These are phyloP conservation scores for Gypsophila paniculata DNA, from an alignment of 179 eudicot genomes.

Conservation along the genomic window DNA sequence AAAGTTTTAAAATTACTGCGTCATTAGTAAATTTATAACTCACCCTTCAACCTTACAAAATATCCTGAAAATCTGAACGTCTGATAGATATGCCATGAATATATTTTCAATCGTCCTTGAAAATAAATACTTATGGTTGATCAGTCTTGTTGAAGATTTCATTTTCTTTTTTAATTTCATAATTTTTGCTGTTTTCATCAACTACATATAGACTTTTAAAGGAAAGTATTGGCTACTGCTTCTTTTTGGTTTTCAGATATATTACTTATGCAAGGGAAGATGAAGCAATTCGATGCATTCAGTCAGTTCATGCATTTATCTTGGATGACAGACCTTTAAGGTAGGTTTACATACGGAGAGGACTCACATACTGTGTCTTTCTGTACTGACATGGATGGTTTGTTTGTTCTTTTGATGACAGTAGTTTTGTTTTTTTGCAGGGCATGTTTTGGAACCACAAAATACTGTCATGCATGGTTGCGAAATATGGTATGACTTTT, in stretches of 20 bases:
- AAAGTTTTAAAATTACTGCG: neutral
- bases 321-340: constrained; percentile 78
- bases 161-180: too few relatives aligned
- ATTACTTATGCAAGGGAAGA: constrained; percentile 88
- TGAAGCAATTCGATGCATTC: constrained; percentile 94
- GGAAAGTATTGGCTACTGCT: neutral
- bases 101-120: too few relatives aligned
- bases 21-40: neutral
- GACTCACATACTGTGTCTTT: neutral
- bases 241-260: constrained; percentile 45
- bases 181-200: too few relatives aligned
- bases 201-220: too few relatives aligned
- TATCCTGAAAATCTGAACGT: neutral
- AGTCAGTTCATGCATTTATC: constrained; percentile 77
- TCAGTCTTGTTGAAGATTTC: neutral
- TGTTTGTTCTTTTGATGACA: constrained; percentile 1
- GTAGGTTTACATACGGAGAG: constrained; percentile 30
- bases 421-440: constrained; percentile 40
- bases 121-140: neutral
- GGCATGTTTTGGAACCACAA: constrained; percentile 98
- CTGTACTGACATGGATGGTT: neutral
- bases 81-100: neutral
- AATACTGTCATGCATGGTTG: constrained; percentile 99
- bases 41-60: neutral
- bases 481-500: constrained; percentile 62